Conservation (phyloP, 208 protist genomes). For the Acanthamoeba sp. region DNA sequence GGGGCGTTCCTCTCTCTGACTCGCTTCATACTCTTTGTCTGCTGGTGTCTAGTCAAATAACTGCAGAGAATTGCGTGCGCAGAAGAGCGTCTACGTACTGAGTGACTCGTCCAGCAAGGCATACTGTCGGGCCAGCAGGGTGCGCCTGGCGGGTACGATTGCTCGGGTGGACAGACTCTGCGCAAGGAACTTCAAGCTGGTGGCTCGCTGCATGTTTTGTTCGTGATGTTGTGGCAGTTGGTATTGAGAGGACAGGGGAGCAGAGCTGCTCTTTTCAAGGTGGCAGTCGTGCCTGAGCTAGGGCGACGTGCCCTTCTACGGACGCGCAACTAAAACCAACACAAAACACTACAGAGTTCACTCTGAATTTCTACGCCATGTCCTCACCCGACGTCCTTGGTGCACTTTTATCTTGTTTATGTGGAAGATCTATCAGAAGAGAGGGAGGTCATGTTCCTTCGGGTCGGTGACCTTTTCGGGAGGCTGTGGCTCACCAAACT, state of each 20-base stretch:
- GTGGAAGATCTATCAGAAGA: background rate
- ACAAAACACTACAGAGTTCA: no score
- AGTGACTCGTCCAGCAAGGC: background rate
- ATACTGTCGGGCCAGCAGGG: background rate
- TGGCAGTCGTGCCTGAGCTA: no score
- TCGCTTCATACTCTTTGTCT: background rate
- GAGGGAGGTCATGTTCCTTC: constrained; percentile 13
- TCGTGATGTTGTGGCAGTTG: background rate
- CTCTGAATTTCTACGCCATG: no score
- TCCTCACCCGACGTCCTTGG: no score
- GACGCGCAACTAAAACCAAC: no score
- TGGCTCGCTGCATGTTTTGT: background rate
- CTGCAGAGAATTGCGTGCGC: background rate
- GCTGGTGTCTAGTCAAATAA: no score
- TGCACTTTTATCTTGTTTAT: background rate
- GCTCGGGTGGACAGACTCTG: background rate
- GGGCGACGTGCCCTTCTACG: no score
- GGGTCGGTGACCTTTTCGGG: constrained; percentile 36
- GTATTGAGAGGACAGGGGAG: no score
- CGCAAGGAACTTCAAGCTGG: background rate
- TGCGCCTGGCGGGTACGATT: background rate
- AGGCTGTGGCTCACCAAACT: background rate
- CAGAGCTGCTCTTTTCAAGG: no score
- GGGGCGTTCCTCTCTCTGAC: background rate
- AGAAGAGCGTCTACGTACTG: background rate